phyloP scores from a whole-genome alignment of 2,329 filamentous ascomycete species.

The Clathrospora elynae region DNA sequence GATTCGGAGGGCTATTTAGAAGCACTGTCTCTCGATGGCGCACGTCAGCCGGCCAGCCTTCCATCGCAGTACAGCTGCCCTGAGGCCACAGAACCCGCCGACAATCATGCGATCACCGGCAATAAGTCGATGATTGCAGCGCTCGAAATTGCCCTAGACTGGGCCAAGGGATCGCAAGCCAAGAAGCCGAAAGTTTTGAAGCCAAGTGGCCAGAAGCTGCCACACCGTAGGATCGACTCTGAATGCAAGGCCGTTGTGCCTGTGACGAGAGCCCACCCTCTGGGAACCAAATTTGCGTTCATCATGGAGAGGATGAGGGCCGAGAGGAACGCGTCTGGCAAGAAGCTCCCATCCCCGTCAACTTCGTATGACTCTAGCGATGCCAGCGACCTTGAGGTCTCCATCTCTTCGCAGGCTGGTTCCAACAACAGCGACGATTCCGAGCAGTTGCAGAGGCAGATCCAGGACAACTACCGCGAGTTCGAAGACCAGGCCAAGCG shows the following conservation, averaged over 20 bases:
- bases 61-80: too few relatives aligned
- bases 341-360: too few relatives aligned
- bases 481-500: constrained; percentile 13
- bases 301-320: too few relatives aligned
- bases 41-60: background rate
- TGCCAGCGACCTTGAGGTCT: background rate
- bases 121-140: background rate
- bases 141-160: background rate
- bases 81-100: background rate
- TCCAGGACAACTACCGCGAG: constrained; percentile 22
- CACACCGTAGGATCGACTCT: background rate
- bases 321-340: too few relatives aligned
- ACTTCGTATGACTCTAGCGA: too few relatives aligned
- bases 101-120: background rate
- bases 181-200: background rate
- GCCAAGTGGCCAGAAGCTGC: background rate
- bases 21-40: background rate
- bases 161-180: background rate
- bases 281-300: too few relatives aligned
- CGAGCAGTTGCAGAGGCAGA: constrained; percentile 17
- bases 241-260: too few relatives aligned
- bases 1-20: too few relatives aligned
- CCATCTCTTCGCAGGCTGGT: background rate
- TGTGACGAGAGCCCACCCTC: too few relatives aligned
- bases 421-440: background rate